Base-by-base conservation (phyloP, 345 rosid species). In the Bruguiera gymnorhiza region DNA sequence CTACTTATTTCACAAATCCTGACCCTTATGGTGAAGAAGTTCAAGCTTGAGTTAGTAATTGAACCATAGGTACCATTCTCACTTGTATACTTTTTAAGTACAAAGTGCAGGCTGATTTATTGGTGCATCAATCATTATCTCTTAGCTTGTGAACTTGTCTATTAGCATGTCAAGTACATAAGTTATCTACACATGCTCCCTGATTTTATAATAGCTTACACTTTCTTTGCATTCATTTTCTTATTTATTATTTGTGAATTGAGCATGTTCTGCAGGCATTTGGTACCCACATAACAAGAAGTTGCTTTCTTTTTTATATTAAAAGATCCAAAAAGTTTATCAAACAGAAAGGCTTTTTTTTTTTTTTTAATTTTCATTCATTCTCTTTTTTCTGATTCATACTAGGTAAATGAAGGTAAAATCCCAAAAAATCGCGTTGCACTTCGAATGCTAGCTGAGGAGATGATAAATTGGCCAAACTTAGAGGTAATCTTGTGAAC, bases 381-480 rank as follows among this genome's bases (percentile, higher is more conserved):
- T 31, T 36, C 63, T 52, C 60, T 32, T 34, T 56, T 50, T 58
- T 34, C n/a, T 52, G 15, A 62, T 66, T 72, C 80, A 43, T 58
- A 39, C 70, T 72, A 91, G 97, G 96, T 89, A 50, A 87, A 89
- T 78, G 85, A 88, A 70, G 98, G 96, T 39, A 91, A 91, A 76
- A 76, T 89, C 51, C 98, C 97, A 34, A 81, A 72, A 82, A 75
- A 89, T 75, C 89, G 91, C 39, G 68, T 73, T 5, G 97, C 97
- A 48, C 85, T 94, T 57, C 82, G 60, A 66, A 80, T 89, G 87
- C 83, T 94, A 63, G 87, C 95, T 26, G 92, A 89, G 81, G 97
- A 94, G 81, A 86, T 94, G 92, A 48, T 51, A 29, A 84, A 82
- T 53, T 94, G 99, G 99, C 99, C 99, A 63, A 94, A 94, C 71